phyloP scores from a whole-genome alignment of 208 protist species.

The Crithidia bombi region DNA sequence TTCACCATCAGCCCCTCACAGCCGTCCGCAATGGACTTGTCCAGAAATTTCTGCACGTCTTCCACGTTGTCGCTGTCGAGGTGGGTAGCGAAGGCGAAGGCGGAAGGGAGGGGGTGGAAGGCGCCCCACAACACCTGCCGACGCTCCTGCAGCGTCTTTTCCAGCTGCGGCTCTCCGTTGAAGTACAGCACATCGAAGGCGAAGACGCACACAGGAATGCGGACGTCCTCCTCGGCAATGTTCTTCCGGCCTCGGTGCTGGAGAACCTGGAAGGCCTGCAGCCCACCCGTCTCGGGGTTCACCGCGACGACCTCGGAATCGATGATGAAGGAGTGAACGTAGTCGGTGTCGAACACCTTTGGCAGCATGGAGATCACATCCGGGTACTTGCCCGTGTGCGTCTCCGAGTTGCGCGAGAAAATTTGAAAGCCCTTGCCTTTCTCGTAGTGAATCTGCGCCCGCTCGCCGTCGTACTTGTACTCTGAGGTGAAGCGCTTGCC shows the following conservation, averaged over 20 bases:
- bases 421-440: slow-evolving; percentile 89
- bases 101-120: slow-evolving; percentile 70
- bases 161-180: slow-evolving; percentile 94
- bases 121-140: slow-evolving; percentile 73
- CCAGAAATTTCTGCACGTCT: slow-evolving; percentile 95
- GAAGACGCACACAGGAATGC: slow-evolving; percentile 98
- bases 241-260: slow-evolving; percentile 92
- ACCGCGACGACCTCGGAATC: slow-evolving; percentile 98
- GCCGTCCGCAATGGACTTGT: slow-evolving; percentile 91
- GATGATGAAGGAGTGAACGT: slow-evolving; percentile 97
- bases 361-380: slow-evolving; percentile 95
- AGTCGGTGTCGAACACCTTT: slow-evolving; percentile 44
- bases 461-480: slow-evolving; percentile 99
- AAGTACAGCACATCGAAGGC: slow-evolving; percentile 99
- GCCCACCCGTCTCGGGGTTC: slow-evolving; percentile 84
- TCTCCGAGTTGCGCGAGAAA: slow-evolving; percentile 98
- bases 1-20: slow-evolving; percentile 99
- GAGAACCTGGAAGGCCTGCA: slow-evolving; percentile 97
- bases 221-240: slow-evolving; percentile 91
- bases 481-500: slow-evolving; percentile 97
- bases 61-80: slow-evolving; percentile 91
- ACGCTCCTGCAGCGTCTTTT: slow-evolving; percentile 84
- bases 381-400: slow-evolving; percentile 98
- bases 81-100: slow-evolving; percentile 90
- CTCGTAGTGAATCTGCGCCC: slow-evolving; percentile 95